phyloP scores from a whole-genome alignment of 805 yeast species.

The Pichia pseudocactophila region DNA sequence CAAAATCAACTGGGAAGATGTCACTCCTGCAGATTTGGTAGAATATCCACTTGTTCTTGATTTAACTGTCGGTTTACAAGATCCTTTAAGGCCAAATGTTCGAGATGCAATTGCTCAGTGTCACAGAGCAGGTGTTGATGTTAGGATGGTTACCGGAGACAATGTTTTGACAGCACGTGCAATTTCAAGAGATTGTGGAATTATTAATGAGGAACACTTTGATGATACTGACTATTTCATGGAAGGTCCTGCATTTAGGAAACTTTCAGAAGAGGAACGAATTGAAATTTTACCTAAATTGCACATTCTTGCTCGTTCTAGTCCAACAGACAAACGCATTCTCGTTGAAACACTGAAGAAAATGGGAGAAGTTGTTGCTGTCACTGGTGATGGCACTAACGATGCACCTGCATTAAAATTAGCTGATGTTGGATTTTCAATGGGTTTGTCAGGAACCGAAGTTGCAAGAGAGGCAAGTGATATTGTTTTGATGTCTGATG shows the following conservation, averaged over 20 bases:
- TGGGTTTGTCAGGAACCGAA: constrained; percentile 98
- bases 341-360: constrained; percentile 73
- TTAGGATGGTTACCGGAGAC: constrained; percentile 98
- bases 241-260: constrained; percentile 91
- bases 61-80: constrained; percentile 85
- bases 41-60: constrained; percentile 40
- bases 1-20: constrained; percentile 37
- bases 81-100: constrained; percentile 88
- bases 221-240: constrained; percentile 54
- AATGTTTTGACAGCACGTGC: constrained; percentile 86
- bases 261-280: constrained; percentile 50
- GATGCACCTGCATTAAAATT: constrained; percentile 96
- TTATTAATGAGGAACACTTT: constrained; percentile 44
- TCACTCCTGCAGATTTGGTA: constrained; percentile 5
- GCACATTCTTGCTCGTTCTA: constrained; percentile 84
- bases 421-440: constrained; percentile 97
- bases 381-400: constrained; percentile 98
- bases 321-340: constrained; percentile 90
- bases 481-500: constrained; percentile 94
- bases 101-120: constrained; percentile 82
- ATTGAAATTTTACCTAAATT: constrained; percentile 57
- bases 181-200: constrained; percentile 81
- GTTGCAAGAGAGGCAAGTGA: constrained; percentile 98
- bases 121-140: constrained; percentile 84
- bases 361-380: constrained; percentile 92